Conservation (phyloP, 768 basidiomycete genomes). For the Mycena crocata region DNA sequence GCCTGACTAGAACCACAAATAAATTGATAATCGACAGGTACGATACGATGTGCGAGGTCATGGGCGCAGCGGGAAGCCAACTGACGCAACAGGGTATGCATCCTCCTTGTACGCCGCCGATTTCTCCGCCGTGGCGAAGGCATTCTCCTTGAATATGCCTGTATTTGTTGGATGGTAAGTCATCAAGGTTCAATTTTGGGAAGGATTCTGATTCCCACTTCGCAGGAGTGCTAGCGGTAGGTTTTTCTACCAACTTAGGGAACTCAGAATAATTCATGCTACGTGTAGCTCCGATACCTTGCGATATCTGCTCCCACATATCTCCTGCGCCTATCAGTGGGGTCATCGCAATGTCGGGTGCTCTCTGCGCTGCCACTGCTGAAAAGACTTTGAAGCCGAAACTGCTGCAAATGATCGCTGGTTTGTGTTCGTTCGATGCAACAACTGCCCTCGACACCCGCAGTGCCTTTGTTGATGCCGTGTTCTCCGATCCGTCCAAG, state of each 20-base stretch:
- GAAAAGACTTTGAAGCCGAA: slow-evolving; percentile 19
- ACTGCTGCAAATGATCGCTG: not conserved
- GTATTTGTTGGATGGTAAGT: slow-evolving; percentile 33
- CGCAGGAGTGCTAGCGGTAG: slow-evolving; percentile 28
- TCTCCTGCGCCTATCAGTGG: slow-evolving; percentile 28
- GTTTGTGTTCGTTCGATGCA: slow-evolving; percentile 19
- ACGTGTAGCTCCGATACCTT: slow-evolving; percentile 3
- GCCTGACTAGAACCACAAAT: not conserved
- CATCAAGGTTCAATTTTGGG: no score
- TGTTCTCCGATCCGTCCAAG: slow-evolving; percentile 10
- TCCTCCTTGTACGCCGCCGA: slow-evolving; percentile 32
- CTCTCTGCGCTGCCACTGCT: slow-evolving; percentile 15
- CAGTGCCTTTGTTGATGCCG: slow-evolving; percentile 17
- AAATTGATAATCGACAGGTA: slow-evolving; percentile 15
- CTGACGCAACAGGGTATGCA: slow-evolving; percentile 13
- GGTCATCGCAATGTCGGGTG: slow-evolving; percentile 22
- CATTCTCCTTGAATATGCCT: slow-evolving; percentile 24
- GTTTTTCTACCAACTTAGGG: not conserved
- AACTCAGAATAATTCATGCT: not conserved
- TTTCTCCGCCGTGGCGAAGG: slow-evolving; percentile 25
- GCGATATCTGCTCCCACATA: slow-evolving; percentile 30
- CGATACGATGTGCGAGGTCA: slow-evolving; percentile 33
- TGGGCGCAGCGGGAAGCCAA: slow-evolving; percentile 32
- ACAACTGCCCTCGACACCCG: slow-evolving; percentile 16
- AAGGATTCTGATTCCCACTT: not conserved